These are phyloP conservation scores for Ophiostoma sp. DNA, from an alignment of 2,329 filamentous ascomycete species.

Conservation along the genomic window DNA sequence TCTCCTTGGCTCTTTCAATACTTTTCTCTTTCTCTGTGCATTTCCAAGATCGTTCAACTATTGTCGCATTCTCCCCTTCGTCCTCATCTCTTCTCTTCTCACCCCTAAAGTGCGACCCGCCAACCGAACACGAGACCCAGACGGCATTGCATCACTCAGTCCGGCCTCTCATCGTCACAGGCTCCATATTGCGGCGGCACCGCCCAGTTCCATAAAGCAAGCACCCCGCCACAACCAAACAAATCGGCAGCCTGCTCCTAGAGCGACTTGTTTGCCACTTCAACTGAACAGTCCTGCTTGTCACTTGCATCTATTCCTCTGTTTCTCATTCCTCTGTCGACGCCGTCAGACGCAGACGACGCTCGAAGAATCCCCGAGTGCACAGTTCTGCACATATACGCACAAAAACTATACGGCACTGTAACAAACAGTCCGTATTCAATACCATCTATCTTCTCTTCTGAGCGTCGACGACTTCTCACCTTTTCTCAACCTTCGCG, in stretches of 20 bases:
- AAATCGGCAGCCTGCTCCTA: background rate
- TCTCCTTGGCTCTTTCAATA: background rate
- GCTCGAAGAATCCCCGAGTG: background rate
- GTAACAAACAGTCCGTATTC: background rate
- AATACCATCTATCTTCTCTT: background rate
- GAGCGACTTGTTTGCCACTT: background rate
- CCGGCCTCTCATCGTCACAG: constrained; percentile 10
- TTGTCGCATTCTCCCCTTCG: background rate
- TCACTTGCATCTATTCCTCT: background rate
- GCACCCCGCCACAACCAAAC: constrained; percentile 11
- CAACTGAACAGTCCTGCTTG: background rate
- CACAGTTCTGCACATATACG: background rate
- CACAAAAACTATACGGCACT: background rate
- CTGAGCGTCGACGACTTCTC: background rate
- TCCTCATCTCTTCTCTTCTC: background rate
- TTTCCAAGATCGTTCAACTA: background rate
- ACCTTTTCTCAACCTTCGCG: background rate
- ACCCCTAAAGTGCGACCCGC: background rate
- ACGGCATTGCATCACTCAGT: constrained; percentile 9
- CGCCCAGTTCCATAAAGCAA: constrained; percentile 1
- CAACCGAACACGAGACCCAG: constrained; percentile 13
- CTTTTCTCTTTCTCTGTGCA: too few species aligned
- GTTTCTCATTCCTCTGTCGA: background rate
- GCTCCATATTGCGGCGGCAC: background rate
- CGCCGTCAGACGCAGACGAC: constrained; percentile 1